A percentile compares a stretch with the other conserved stretches of the same genome.
phyloP scores from a whole-genome alignment of 2,329 filamentous ascomycete genomes.

The Cordyceps militaris region DNA sequence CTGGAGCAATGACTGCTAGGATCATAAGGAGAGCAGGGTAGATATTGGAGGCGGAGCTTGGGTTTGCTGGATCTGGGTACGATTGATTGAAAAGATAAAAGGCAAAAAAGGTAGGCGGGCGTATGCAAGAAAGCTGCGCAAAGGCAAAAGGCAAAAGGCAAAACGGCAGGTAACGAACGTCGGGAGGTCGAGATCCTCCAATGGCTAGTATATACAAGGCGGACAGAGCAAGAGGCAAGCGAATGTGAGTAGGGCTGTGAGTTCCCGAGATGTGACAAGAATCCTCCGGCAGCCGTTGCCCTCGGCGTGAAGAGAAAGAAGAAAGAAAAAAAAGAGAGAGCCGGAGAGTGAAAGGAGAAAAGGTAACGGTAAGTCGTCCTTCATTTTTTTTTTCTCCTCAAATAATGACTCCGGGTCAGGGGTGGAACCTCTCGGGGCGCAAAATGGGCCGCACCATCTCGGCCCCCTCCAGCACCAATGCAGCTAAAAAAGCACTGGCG shows the following conservation, averaged over 20 bases:
- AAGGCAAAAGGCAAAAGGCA: conserved; percentile 11
- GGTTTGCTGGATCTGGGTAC: neutral
- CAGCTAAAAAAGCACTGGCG: neutral
- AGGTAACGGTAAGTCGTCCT: conserved; percentile 13
- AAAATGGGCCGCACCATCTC: conserved; percentile 13
- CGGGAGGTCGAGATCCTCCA: conserved; percentile 14
- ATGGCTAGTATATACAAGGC: conserved; percentile 21
- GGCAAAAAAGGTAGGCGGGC: neutral
- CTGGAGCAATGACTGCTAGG: conserved; percentile 16
- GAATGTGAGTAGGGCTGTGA: conserved; percentile 27
- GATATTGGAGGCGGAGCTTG: conserved; percentile 12
- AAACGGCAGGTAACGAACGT: conserved; percentile 13
- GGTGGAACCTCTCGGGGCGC: conserved; percentile 19
- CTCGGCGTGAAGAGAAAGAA: conserved; percentile 1
- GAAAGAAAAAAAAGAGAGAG: neutral
- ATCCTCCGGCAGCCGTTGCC: conserved; percentile 14
- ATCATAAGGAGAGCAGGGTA: conserved; percentile 25
- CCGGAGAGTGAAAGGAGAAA: conserved; percentile 4
- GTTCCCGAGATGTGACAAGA: conserved; percentile 17
- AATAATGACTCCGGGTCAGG: conserved; percentile 18
- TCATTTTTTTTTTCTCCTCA: conserved; percentile 15
- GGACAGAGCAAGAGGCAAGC: conserved; percentile 33
- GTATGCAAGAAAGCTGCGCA: conserved; percentile 15
- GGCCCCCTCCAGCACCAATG: neutral
- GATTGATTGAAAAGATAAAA: neutral